These are phyloP conservation scores for Metschnikowia picachoensis DNA, from an alignment of 805 yeast species.

Conservation along the genomic window DNA sequence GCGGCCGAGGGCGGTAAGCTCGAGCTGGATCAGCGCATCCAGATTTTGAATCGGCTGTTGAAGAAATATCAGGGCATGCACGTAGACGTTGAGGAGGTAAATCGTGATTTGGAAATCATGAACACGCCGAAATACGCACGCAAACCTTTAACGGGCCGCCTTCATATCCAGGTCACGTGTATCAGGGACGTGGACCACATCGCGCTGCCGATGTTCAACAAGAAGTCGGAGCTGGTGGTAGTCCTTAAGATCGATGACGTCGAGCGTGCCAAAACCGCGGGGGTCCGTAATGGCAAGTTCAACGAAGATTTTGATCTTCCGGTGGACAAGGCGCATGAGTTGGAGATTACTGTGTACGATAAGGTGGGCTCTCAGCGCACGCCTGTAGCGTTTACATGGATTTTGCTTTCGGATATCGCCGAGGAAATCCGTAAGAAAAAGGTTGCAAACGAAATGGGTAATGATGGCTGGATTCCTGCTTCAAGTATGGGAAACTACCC, in stretches of 20 bases:
- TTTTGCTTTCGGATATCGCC: conserved; percentile 82
- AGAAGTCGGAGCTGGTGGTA: conserved; percentile 75
- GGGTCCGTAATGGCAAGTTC: conserved; percentile 76
- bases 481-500: conserved; percentile 36
- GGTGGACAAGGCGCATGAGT: conserved; percentile 88
- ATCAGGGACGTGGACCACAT: conserved; percentile 91
- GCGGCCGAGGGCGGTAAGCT: conserved; percentile 86
- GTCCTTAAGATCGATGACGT: conserved; percentile 86
- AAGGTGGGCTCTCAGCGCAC: conserved; percentile 59
- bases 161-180: conserved; percentile 68
- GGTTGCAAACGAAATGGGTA: conserved; percentile 60
- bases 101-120: conserved; percentile 60
- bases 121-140: conserved; percentile 72
- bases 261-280: conserved; percentile 69
- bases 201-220: conserved; percentile 74
- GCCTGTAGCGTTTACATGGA: conserved; percentile 94
- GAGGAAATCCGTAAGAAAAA: conserved; percentile 93
- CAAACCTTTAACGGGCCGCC: conserved; percentile 77
- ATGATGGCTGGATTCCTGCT: conserved; percentile 87
- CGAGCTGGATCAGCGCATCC: conserved; percentile 84
- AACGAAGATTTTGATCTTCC: conserved; percentile 75
- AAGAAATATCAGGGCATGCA: conserved; percentile 89
- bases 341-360: conserved; percentile 85
- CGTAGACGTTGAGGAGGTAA: conserved; percentile 63
- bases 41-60: conserved; percentile 74